phyloP scores from a whole-genome alignment of 2,329 filamentous ascomycete genomes.

The Truncatella angustata region DNA sequence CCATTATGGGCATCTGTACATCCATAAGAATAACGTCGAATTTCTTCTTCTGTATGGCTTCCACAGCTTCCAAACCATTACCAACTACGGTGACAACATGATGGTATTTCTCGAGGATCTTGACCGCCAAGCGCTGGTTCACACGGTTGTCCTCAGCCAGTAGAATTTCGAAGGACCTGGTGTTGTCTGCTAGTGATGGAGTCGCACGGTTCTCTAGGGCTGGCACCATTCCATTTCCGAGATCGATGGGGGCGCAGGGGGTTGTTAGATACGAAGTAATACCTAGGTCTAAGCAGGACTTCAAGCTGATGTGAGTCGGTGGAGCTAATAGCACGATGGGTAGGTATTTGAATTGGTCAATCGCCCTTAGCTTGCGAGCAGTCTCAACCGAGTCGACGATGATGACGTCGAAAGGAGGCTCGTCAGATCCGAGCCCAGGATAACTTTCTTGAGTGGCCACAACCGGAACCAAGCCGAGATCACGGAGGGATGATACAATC shows the following conservation, averaged over 20 bases:
- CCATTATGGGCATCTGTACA: slow-evolving; percentile 99
- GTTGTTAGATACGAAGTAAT: slow-evolving; percentile 99
- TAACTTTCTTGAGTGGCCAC: slow-evolving; percentile 79
- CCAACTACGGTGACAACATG: slow-evolving; percentile 89
- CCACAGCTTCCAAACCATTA: slow-evolving; percentile 90
- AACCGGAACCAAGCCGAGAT: slow-evolving; percentile 76
- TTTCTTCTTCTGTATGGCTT: slow-evolving; percentile 85
- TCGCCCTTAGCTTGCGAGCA: slow-evolving; percentile 77
- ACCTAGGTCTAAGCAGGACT: slow-evolving; percentile 89
- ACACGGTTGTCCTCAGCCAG: slow-evolving; percentile 96
- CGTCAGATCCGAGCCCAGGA: slow-evolving; percentile 52
- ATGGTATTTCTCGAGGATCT: slow-evolving; percentile 96
- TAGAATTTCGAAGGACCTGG: slow-evolving; percentile 91
- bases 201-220: slow-evolving; percentile 91
- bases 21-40: slow-evolving; percentile 99
- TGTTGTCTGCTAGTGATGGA: slow-evolving; percentile 88
- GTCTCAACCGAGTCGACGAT: slow-evolving; percentile 93
- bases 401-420: slow-evolving; percentile 86
- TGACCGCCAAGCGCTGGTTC: slow-evolving; percentile 92
- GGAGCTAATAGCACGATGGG: slow-evolving; percentile 91
- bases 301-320: slow-evolving; percentile 84
- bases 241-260: slow-evolving; percentile 87
- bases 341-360: slow-evolving; percentile 97
- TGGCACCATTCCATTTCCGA: slow-evolving; percentile 94
- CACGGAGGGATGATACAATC: slow-evolving; percentile 74